phyloP scores from a whole-genome alignment of 2,329 filamentous ascomycete genomes.

The Ilyonectria mors-panacis region DNA sequence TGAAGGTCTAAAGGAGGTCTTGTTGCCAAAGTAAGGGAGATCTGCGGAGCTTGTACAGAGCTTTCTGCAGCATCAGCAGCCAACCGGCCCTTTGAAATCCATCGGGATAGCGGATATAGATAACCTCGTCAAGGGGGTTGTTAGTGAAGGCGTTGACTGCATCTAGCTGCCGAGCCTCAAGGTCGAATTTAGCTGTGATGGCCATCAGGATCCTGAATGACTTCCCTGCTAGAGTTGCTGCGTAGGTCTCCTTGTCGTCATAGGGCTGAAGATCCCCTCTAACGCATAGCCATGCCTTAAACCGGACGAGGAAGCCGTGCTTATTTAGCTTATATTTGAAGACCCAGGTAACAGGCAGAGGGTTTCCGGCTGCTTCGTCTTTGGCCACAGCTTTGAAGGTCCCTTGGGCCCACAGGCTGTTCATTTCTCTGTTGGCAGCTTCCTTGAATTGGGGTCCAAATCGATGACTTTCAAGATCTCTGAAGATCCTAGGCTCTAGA shows the following conservation, averaged over 20 bases:
- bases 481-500: constrained; percentile 16
- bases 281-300: constrained; percentile 17
- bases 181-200: constrained; percentile 21
- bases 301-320: constrained; percentile 12
- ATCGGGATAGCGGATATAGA: constrained; percentile 18
- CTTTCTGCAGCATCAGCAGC: background rate
- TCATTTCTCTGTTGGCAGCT: constrained; percentile 7
- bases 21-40: constrained; percentile 3
- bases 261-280: constrained; percentile 26
- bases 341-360: constrained; percentile 19
- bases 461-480: constrained; percentile 11
- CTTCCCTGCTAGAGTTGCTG: constrained; percentile 17
- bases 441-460: constrained; percentile 23
- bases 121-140: constrained; percentile 5
- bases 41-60: background rate
- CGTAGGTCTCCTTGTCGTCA: no score
- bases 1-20: background rate
- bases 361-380: background rate
- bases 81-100: background rate
- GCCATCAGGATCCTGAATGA: constrained; percentile 8
- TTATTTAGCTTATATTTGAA: constrained; percentile 30
- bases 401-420: background rate
- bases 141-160: constrained; percentile 31
- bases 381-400: constrained; percentile 10
- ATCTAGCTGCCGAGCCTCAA: constrained; percentile 20